A percentile compares a stretch with the other conserved stretches of the same genome.
Evolutionary conservation across 78 protist species (phyloP).

Genomic region (Tieghemostelium lacteum): DNA sequence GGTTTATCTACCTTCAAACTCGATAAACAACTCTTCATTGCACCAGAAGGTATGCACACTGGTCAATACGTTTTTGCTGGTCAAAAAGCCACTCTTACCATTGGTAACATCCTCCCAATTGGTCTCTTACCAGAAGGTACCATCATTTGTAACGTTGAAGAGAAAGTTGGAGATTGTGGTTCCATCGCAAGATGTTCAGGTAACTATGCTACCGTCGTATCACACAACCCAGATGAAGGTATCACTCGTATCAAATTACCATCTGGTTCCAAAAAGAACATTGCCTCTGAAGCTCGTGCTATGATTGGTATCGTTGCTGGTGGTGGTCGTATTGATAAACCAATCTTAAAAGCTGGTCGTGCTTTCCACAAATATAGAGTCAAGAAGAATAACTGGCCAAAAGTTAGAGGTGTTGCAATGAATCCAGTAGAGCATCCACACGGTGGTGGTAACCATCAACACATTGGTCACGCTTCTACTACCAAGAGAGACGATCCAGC

Average conservation of each 20-base stretch:
- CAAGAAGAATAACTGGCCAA: constrained; percentile 99
- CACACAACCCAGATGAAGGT: constrained; percentile 96
- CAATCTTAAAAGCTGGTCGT: constrained; percentile 99
- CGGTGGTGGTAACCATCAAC: constrained; percentile 99
- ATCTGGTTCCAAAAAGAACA: constrained; percentile 97
- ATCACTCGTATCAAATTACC: constrained; percentile 98
- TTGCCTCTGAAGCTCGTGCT: constrained; percentile 95
- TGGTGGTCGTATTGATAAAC: constrained; percentile 99
- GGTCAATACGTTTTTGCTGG: constrained; percentile 99
- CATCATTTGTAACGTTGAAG: constrained; percentile 98
- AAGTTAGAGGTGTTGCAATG: constrained; percentile 99
- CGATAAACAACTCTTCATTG: constrained; percentile 92
- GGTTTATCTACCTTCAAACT: constrained; percentile 90
- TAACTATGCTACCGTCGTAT: constrained; percentile 96
- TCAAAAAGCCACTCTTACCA: constrained; percentile 94
- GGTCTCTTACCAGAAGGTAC: constrained; percentile 98
- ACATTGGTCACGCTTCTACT: constrained; percentile 99
- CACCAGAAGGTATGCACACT: constrained; percentile 99
- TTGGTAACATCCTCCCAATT: constrained; percentile 99
- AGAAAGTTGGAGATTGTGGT: constrained; percentile 97
- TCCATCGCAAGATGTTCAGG: constrained; percentile 97
- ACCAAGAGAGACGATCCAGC: constrained; percentile 93
- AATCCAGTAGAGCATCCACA: constrained; percentile 98
- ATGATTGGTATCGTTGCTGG: constrained; percentile 99
- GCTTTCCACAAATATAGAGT: constrained; percentile 97